These are phyloP conservation scores for Phaeosphaeria sp. DNA, from an alignment of 2,329 filamentous ascomycete genomes.

Conservation along the genomic window DNA sequence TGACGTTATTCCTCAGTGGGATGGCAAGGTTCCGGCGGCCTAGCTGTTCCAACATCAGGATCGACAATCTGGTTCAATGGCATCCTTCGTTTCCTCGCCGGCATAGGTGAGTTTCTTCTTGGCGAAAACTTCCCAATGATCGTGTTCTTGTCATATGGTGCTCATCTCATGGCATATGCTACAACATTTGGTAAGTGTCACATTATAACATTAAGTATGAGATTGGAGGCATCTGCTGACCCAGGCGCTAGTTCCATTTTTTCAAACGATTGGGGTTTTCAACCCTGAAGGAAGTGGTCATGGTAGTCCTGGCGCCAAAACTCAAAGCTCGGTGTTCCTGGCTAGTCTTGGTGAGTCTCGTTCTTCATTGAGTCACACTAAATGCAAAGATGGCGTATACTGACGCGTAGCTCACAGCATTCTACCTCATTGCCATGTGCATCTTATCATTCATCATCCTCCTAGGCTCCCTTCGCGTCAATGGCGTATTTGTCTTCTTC, in stretches of 20 bases:
- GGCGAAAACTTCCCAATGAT: constrained; percentile 24
- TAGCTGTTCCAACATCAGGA: constrained; percentile 14
- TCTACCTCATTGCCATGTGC: constrained; percentile 21
- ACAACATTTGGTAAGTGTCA: constrained; percentile 12
- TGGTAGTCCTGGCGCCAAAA: constrained; percentile 15
- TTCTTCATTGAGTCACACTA: background rate
- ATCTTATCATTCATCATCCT: constrained; percentile 24
- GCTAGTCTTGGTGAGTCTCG: constrained; percentile 16
- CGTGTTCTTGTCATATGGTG: constrained; percentile 23
- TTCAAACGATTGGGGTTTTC: constrained; percentile 20
- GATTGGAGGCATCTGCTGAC: too few relatives aligned
- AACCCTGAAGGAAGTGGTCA: constrained; percentile 21
- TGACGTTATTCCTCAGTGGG: constrained; percentile 10
- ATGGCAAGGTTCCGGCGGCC: constrained; percentile 19
- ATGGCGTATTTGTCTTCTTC: constrained; percentile 23
- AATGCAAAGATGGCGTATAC: background rate
- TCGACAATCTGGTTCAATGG: constrained; percentile 21
- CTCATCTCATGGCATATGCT: constrained; percentile 19
- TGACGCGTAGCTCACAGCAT: constrained; percentile 9
- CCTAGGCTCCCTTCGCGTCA: constrained; percentile 19
- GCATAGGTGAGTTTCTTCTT: constrained; percentile 19
- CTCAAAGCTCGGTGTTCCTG: constrained; percentile 16
- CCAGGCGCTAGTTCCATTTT: constrained; percentile 6
- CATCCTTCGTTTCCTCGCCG: constrained; percentile 17
- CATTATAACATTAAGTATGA: too few relatives aligned